Percentiles rank a stretch among this genome's conserved stretches.
Evolutionary conservation across 1,139 yeast species (phyloP).

Genomic region (Sugiyamaella japonica): DNA sequence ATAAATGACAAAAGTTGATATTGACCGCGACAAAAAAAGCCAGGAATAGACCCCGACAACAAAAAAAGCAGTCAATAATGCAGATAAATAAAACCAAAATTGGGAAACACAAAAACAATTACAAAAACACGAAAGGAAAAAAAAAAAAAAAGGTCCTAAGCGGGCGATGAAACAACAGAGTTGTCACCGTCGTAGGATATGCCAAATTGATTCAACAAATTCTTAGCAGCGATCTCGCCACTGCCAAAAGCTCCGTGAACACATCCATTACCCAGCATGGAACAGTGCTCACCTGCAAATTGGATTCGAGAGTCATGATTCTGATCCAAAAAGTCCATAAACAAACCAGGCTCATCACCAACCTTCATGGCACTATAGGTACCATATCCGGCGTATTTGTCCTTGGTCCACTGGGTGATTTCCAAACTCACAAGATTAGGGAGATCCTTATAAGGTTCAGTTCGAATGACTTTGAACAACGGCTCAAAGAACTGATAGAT

Average conservation of each 20-base stretch:
- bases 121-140: too few species aligned
- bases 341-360: conserved; percentile 67
- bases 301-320: conserved; percentile 50
- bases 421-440: conserved; percentile 29
- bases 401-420: conserved; percentile 64
- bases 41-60: conserved; percentile 11
- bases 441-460: conserved; percentile 30
- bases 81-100: neutral
- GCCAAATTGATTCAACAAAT: conserved; percentile 23
- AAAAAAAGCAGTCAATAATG: conserved; percentile 16
- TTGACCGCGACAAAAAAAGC: conserved; percentile 16
- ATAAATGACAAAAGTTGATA: neutral
- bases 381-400: conserved; percentile 65
- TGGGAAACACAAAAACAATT: neutral
- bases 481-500: conserved; percentile 32
- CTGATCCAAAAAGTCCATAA: conserved; percentile 55
- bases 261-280: conserved; percentile 77
- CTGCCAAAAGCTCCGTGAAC: conserved; percentile 83
- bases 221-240: conserved; percentile 47
- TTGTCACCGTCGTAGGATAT: conserved; percentile 28
- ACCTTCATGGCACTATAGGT: conserved; percentile 67
- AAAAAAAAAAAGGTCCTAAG: neutral
- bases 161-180: conserved; percentile 25
- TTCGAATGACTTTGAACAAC: conserved; percentile 28
- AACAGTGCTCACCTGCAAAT: conserved; percentile 86